Evolutionary conservation across 179 eudicot species (phyloP), one percentile per base, ranked within the genome.

Genomic region (Drosera spatulata): DNA sequence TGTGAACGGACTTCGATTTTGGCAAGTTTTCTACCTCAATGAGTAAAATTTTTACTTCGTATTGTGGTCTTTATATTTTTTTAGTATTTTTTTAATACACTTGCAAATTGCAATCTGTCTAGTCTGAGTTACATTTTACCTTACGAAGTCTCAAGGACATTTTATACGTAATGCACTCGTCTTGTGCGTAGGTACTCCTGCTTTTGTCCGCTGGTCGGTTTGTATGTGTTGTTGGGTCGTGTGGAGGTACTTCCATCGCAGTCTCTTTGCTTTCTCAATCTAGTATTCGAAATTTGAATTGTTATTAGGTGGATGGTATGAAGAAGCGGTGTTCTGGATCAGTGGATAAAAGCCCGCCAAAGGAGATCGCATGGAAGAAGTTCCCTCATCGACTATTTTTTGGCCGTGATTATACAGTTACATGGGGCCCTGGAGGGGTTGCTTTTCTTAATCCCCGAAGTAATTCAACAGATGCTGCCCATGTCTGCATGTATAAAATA

Each of bases 381-480:
- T 59, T 85, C 47, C 85, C 88, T 65, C 95, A 89, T 70, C 90
- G 95, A 61, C 67, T 90, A 63, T 85, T 93, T 74, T 93, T 90
- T 70, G 99, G 83, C 59, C 88, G 69, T 67, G 97, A 82, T 39
- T 46, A 56, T 55, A 70, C 81, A 3, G 62, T 6, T 46, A 80
- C 91, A 37, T 93, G 99, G 99, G 99, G 99, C 59, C 82, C 81
- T 61, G 99, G 97, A 47, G 99, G 99, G 55, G 95, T 77, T 69
- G 99, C 99, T 72, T 93, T 93, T 73, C 88, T 93, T 62, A 76
- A 85, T 66, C 97, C 99, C 60, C 82, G 68, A 70, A 81, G 82
- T 60, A 74, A 53, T 72, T 50, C 59, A 6, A 62, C 71, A 58
- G 85, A 86, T 50, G 75, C 77, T 71, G 66, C 94, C 61, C 70